Evolutionary conservation across 257 asterid genomes (phyloP).

Genomic region (Solanum dulcamara): DNA sequence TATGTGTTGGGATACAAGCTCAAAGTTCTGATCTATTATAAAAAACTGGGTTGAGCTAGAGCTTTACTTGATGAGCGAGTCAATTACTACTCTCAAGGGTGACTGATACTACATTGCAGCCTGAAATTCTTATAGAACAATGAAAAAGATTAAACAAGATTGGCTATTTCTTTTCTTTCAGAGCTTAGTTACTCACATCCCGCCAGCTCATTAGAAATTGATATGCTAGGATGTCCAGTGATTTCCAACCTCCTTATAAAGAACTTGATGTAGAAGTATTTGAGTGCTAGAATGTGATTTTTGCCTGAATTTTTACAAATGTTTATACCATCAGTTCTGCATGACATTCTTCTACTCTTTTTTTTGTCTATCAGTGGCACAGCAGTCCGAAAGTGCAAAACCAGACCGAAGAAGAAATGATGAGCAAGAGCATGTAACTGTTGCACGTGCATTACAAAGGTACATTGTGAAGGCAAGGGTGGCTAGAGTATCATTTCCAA

Average conservation of each 20-base stretch:
- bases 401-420: conserved; percentile 49
- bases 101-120: neutral
- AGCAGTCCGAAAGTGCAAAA: conserved; percentile 49
- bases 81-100: neutral
- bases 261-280: neutral
- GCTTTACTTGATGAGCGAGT: neutral
- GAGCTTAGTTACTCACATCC: neutral
- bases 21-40: neutral
- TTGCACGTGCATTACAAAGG: conserved; percentile 83
- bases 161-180: neutral
- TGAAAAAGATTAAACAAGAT: neutral
- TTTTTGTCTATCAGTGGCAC: conserved; percentile 47
- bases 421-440: conserved; percentile 90
- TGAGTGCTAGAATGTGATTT: neutral
- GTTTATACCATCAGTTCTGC: neutral
- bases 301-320: neutral
- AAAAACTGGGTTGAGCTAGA: neutral
- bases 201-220: neutral
- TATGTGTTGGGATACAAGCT: neutral
- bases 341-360: neutral
- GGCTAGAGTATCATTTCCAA: conserved; percentile 60
- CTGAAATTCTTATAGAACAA: neutral
- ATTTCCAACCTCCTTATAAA: neutral
- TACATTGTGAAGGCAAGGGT: conserved; percentile 54
- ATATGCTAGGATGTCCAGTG: neutral